Evolutionary conservation across 139 green algal species (phyloP), one percentile per base, ranked within the genome.

Genomic region (Chlorella ohadii): DNA sequence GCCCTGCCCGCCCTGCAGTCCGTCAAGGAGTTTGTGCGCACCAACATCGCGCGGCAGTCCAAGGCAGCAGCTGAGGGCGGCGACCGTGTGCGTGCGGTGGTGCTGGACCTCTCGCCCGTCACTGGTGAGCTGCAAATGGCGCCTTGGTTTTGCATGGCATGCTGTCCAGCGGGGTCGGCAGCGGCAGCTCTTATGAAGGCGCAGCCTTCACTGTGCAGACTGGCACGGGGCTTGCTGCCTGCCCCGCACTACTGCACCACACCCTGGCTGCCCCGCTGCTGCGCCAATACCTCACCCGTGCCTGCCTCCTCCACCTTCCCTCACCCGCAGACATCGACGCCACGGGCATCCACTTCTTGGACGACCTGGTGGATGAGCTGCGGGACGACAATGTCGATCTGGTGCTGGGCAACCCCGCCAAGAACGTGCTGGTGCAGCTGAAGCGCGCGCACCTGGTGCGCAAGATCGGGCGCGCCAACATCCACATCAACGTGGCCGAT

Each of bases 291-390:
- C n/a, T n/a, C n/a, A n/a, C n/a, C n/a, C n/a, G n/a, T n/a, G n/a
- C n/a, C n/a, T n/a, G n/a, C 44, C 44, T 9, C 7, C 44, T 9
- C 44, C 44, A 11, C 33, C 12, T 17, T 0, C 47, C 19, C n/a
- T 39, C 1, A 6, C 13, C n/a, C 96, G 7, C 86, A 27, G 90
- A 95, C 82, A 87, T 98, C 22, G 95, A 98, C 85, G 89, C 90
- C 34, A 95, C 85, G 12, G 94, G 87, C 27, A 86, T 92, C 41
- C 90, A 96, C 83, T 88, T 89, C 44, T 51, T 92, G 41, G 70
- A 90, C 51, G 83, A 92, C 44, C 83, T 89, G 22, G 61, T 93
- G 0, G 34, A 65, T 28, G 72, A 87, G 11, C 81, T 88, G 41
- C 84, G 84, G 68, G 64, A 81, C 23, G 59, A 85, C 22, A 82